phyloP scores from a whole-genome alignment of 345 rosid species.

The Clausena lansium region DNA sequence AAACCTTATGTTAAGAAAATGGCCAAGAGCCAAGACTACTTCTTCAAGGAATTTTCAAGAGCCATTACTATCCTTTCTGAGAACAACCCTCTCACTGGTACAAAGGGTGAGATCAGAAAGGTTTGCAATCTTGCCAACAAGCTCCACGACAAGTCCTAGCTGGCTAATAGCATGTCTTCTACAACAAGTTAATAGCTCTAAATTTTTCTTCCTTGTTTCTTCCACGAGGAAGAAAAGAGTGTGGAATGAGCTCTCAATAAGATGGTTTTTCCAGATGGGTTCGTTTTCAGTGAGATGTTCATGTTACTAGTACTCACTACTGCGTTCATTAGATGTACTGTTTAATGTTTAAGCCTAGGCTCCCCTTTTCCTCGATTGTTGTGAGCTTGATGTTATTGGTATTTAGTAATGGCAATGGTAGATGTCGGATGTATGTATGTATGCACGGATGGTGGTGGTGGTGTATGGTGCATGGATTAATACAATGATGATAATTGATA shows the following conservation, averaged over 20 bases:
- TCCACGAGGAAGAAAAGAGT: slow-evolving; percentile 16
- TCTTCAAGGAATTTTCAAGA: slow-evolving; percentile 87
- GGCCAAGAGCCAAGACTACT: slow-evolving; percentile 92
- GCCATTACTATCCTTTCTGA: slow-evolving; percentile 83
- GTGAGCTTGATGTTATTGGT: slow-evolving; percentile 15
- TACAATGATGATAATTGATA: slow-evolving; percentile 15
- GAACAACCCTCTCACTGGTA: slow-evolving; percentile 91
- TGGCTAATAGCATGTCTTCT: not conserved
- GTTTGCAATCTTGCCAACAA: slow-evolving; percentile 85
- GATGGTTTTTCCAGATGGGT: slow-evolving; percentile 5
- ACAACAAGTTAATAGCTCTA: not conserved
- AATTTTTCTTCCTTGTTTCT: slow-evolving; percentile 14
- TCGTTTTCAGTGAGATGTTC: slow-evolving; percentile 5
- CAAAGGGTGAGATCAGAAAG: slow-evolving; percentile 90
- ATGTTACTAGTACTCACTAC: not conserved
- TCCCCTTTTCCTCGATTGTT: not conserved
- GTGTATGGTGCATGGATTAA: slow-evolving; percentile 29
- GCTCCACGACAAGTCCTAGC: slow-evolving; percentile 46
- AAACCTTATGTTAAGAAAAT: slow-evolving; percentile 88
- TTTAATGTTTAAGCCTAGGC: not conserved
- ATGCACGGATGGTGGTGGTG: slow-evolving; percentile 16
- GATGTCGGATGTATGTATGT: slow-evolving; percentile 21
- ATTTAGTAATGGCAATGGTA: slow-evolving; percentile 23
- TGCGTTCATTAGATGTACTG: slow-evolving; percentile 3
- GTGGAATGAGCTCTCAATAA: slow-evolving; percentile 28